Percentiles rank a stretch among this genome's conserved stretches.
These are phyloP conservation scores for Datura wrightii DNA, from an alignment of 257 asterid genomes.

Conservation along the genomic window DNA sequence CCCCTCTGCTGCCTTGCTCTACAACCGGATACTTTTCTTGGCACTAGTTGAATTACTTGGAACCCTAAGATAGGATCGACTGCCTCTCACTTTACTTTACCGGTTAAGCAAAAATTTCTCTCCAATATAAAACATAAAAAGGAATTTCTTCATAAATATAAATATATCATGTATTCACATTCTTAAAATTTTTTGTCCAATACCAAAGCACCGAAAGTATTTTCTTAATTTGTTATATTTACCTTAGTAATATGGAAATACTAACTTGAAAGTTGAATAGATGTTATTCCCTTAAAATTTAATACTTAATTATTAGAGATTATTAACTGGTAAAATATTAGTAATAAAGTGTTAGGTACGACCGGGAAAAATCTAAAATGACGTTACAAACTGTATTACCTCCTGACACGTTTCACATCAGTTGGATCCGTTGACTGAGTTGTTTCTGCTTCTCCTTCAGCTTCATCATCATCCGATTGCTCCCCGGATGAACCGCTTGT, in stretches of 20 bases:
- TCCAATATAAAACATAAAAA: not conserved
- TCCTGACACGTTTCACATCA: constrained; percentile 89
- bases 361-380: not conserved
- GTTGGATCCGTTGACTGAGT: constrained; percentile 65
- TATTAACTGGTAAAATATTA: not conserved
- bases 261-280: constrained; percentile 12
- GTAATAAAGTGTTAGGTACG: not conserved
- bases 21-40: constrained; percentile 3
- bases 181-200: not conserved
- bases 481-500: constrained; percentile 94
- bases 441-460: constrained; percentile 79
- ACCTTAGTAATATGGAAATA: not conserved
- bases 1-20: not conserved
- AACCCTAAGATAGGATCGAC: not conserved
- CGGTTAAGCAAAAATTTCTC: not conserved
- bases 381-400: constrained; percentile 50
- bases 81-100: not conserved
- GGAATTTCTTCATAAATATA: not conserved
- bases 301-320: not conserved
- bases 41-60: constrained; percentile 14
- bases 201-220: constrained; percentile 22
- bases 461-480: constrained; percentile 89
- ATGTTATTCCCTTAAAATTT: not conserved
- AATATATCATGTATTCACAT: not conserved
- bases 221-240: constrained; percentile 21